Base-by-base conservation (phyloP, 2,329 filamentous ascomycete species). In the Aspergillus novoparasiticus region DNA sequence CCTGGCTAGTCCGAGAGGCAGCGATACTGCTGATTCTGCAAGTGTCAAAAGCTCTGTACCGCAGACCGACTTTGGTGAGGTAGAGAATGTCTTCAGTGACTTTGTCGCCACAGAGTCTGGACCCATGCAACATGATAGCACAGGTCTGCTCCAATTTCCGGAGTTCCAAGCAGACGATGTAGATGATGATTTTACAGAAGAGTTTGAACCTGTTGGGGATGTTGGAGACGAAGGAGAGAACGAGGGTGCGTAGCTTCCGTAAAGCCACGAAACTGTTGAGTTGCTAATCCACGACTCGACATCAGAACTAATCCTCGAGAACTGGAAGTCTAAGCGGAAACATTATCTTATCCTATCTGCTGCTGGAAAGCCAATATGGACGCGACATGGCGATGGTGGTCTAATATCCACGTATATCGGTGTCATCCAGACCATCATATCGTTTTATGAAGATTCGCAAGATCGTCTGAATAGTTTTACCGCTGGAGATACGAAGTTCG, bases 321-420 rank as follows among this genome's bases (percentile, higher is more conserved):
- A 89, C 66, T 99, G 94, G 94, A 95, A 93, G 75, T 87, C 90
- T 43, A 98, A 98, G 80, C 84, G 94, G 66, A 99, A 99, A 79
- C 95, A 99, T 79, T 99, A 97, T 77, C 88, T 99, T 79, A 96
- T 99, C 71, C 83, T 99, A 1, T 98, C 95, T 2, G 94, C 93
- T 16, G 94, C 96, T 11, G 95, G 95, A 23, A 99, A 99, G 76
- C 96, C 95, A 12, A 96, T 99, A 56, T 99, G 94, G 84, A 98
- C 93, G 73, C 87, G 96, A 56, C 94, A 99, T 75, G 95, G 96
- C 46, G 93, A 97, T 70, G 86, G 96, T 68, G 89, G 90, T 60
- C 82, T 98, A 50, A 93, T 98, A 74, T 97, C 96, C 71, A 91
- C 91, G 57, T 97, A 95, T 71, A 94, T 98, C 76, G 95, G 95